These are phyloP conservation scores for Mortierella sp. DNA, from an alignment of 371 early-diverging fungal species.

Conservation along the genomic window DNA sequence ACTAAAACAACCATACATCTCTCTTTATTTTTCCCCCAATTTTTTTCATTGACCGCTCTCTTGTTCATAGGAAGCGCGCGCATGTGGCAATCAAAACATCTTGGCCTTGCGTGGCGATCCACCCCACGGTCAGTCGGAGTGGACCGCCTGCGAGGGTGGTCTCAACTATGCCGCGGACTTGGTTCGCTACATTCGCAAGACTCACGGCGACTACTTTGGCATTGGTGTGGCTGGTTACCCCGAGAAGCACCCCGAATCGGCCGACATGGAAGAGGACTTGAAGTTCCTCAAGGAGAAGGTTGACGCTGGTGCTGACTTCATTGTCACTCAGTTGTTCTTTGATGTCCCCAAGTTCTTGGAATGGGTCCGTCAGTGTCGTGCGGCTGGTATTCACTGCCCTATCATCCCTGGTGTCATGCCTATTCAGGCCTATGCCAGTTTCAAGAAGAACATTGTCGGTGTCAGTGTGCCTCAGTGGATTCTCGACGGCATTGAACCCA, in stretches of 20 bases:
- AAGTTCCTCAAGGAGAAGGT: conserved; percentile 87
- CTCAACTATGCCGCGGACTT: conserved; percentile 90
- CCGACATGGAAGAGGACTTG: conserved; percentile 83
- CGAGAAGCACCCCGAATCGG: conserved; percentile 89
- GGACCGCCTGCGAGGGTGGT: conserved; percentile 86
- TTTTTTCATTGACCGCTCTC: background rate
- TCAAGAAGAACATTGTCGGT: conserved; percentile 85
- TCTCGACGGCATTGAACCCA: conserved; percentile 88
- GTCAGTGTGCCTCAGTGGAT: conserved; percentile 84
- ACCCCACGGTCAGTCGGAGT: conserved; percentile 86
- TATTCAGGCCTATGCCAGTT: conserved; percentile 91
- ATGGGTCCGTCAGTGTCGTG: conserved; percentile 86
- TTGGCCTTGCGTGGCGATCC: conserved; percentile 97
- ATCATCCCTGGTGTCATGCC: conserved; percentile 97
- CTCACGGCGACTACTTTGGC: conserved; percentile 96
- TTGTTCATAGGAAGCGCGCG: conserved; percentile 82
- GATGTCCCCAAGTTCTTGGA: conserved; percentile 87
- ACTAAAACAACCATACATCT: background rate
- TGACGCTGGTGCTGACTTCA: conserved; percentile 93
- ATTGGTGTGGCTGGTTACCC: conserved; percentile 97
- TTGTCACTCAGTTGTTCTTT: conserved; percentile 96
- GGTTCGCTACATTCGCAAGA: conserved; percentile 89
- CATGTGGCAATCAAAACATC: conserved; percentile 95
- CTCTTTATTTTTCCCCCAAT: conserved; percentile 1
- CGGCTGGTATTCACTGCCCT: conserved; percentile 85